Conservation (phyloP, 192 early-diverging fungal genomes). For the Glomus cerebriforme region DNA sequence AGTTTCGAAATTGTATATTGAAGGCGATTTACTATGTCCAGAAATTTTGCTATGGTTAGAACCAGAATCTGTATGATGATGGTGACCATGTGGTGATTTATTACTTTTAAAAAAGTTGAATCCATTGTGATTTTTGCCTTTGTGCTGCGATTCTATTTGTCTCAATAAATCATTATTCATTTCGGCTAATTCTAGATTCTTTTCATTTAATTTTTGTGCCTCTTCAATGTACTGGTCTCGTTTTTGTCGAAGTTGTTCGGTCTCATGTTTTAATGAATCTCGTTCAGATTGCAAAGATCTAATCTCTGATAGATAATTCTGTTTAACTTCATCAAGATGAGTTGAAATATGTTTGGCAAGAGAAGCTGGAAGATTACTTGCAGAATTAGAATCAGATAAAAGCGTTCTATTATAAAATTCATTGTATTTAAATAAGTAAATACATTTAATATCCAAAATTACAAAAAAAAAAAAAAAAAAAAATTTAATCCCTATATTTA, state of each 20-base stretch:
- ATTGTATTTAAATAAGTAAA: not conserved
- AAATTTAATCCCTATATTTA: too few relatives aligned
- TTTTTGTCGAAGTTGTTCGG: constrained; percentile 41
- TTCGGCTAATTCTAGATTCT: constrained; percentile 53
- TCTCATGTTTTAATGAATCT: constrained; percentile 49
- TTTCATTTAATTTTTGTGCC: constrained; percentile 51
- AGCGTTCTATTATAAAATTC: constrained; percentile 5
- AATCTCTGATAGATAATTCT: constrained; percentile 47
- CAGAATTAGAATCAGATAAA: constrained; percentile 10
- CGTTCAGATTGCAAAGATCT: constrained; percentile 48
- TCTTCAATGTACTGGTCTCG: constrained; percentile 58
- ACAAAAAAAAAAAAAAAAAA: too few relatives aligned
- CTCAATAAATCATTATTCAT: constrained; percentile 61
- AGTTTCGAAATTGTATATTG: not conserved
- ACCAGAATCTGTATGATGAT: not conserved
- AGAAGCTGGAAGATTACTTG: constrained; percentile 17
- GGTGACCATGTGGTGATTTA: not conserved
- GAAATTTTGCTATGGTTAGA: not conserved
- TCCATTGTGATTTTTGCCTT: constrained; percentile 16
- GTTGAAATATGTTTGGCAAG: constrained; percentile 41
- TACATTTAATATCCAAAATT: not conserved
- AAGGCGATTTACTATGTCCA: not conserved
- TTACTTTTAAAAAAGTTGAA: constrained; percentile 28
- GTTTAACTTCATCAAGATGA: constrained; percentile 48
- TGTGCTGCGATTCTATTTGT: constrained; percentile 39